A percentile compares a stretch with the other conserved stretches of the same genome.
phyloP scores from a whole-genome alignment of 306 rosid species.

The Rosa lucieae region DNA sequence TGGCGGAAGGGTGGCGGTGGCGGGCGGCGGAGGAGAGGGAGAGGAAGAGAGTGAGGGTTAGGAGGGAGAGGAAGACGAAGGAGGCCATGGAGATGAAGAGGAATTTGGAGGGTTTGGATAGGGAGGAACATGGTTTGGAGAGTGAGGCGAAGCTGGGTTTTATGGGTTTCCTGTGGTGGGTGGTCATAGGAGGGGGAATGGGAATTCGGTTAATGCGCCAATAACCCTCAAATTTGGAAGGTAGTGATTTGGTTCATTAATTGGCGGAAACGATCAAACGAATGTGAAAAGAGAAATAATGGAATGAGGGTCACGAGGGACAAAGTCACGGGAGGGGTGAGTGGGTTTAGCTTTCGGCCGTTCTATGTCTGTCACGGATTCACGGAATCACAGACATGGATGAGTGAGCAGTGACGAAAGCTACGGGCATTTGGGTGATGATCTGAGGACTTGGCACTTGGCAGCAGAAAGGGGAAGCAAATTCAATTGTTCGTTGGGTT shows the following conservation, averaged over 20 bases:
- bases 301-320: neutral
- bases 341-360: neutral
- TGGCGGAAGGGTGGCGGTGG: neutral
- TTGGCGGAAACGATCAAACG: no score
- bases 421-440: neutral
- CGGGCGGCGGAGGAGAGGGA: constrained; percentile 45
- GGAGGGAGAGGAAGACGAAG: constrained; percentile 33
- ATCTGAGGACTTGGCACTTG: neutral
- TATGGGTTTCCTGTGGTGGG: constrained; percentile 10
- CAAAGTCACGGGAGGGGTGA: neutral
- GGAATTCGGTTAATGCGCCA: neutral
- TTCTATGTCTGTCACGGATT: neutral
- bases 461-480: neutral
- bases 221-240: constrained; percentile 8
- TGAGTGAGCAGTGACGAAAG: neutral
- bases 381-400: neutral
- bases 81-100: constrained; percentile 61
- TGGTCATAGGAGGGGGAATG: neutral
- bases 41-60: constrained; percentile 46
- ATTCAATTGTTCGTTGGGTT: neutral
- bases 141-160: neutral
- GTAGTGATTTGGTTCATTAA: neutral
- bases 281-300: neutral
- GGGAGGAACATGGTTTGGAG: neutral
- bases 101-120: constrained; percentile 31